Base-by-base conservation (phyloP, 148 eudicot species). In the Talinum fruticosum region DNA sequence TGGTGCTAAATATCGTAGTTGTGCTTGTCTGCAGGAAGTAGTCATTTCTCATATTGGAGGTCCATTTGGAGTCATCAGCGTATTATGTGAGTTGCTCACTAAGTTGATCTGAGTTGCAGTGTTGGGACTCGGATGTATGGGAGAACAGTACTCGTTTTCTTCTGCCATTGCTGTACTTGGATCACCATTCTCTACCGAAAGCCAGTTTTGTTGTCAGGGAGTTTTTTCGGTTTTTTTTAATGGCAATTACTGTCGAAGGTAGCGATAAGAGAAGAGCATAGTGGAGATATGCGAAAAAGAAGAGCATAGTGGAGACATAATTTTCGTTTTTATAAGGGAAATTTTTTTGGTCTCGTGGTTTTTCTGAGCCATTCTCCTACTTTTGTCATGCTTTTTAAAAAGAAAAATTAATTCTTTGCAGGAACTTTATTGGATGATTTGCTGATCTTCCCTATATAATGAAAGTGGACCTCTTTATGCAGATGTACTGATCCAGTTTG, bases 11-110 rank as follows among this genome's bases (percentile, higher is more conserved):
- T 66, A 53, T 28, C n/a, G 3, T 4, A 18, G 15, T 35, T n/a
- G 10, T 14, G 15, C 5, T 16, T 10, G 33, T 77, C 28, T 77
- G n/a, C 80, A 77, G 80, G 75, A 69, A 69, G 28, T 77, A 69
- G 80, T 70, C 66, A 54, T 35, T 10, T 10, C n/a, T 33, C 8
- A 18, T 53, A 53, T 29, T 21, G 54, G 32, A 28, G 30, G 32
- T 26, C 33, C 16, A 2, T 62, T 12, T 23, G 28, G 33, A 7
- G 33, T 1, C 10, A 16, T 8, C n/a, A 12, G 33, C 66, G 12
- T 29, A 28, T 62, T 62, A 10, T 16, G 8, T 2, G 32, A 4
- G 33, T 62, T 18, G 10, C 33, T 28, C 30, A 28, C 33, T 10
- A 10, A n/a, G 66, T 14, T 62, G 33, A 26, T 62, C 32, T 62